Evolutionary conservation across 2,329 filamentous ascomycete species (phyloP), one percentile per base, ranked within the genome.

Genomic region (Aspergillus latus): DNA sequence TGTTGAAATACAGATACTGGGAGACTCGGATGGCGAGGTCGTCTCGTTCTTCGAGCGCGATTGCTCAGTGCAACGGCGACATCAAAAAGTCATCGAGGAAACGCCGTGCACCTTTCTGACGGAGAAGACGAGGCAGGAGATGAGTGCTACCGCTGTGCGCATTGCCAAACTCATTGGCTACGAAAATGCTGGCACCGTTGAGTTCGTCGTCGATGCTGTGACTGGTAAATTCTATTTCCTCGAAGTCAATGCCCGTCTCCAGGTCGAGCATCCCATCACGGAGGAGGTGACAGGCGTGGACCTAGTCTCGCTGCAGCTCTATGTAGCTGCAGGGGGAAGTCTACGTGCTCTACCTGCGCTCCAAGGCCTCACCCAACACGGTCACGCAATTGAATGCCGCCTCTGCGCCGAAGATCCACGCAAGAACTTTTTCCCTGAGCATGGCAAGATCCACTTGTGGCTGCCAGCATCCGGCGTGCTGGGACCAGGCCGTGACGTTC

Each of bases 21-120:
- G 54, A 21, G 54, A 54, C 40, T 36, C 45, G 26, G n/a, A 49
- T 10, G 50, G 53, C 1, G 36, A 37, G 28, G 49, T 56, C 3
- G 13, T 56, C 2, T 54, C 47, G 0, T 60, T 62, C n/a, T 57
- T 59, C 4, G 80, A 82, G 49, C 68, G 80, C 7, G 80, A 82
- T 37, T 83, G 81, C 56, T 81, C 79, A 4, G 62, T 82, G 2
- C 80, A 83, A 49, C 65, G 80, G 5, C 70, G 80, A 1, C 75
- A 82, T 56, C 80, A 83, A 56, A 83, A 83, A 56, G 73, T 82
- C 2, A 69, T 83, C 0, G 80, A 83, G 57, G 78, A 81, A 64
- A 73, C 72, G 2, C 77, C 77, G 0, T 74, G 71, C 5, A 52
- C 65, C 0, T 72, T 74, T 47, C 63, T 79, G 0, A 68, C 66